These are phyloP conservation scores for Phytophthora foliorum DNA, from an alignment of 352 stramenopile species.

Conservation along the genomic window DNA sequence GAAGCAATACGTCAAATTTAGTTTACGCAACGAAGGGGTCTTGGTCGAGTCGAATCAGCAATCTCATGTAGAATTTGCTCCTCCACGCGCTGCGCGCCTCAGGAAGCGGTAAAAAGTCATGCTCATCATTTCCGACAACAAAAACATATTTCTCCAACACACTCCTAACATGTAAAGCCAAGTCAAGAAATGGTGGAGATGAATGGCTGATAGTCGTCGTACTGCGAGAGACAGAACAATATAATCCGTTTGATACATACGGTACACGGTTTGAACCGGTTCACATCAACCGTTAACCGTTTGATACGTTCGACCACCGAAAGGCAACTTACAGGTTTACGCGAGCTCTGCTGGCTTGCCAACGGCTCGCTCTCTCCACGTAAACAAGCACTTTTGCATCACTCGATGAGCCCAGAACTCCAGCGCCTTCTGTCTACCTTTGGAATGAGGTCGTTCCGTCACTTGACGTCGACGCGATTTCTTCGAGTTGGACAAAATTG, in stretches of 20 bases:
- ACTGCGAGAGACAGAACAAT: slow-evolving; percentile 28
- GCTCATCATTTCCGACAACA: slow-evolving; percentile 48
- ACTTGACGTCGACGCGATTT: background rate
- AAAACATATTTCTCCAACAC: background rate
- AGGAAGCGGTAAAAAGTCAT: slow-evolving; percentile 48
- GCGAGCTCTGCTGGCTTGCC: slow-evolving; percentile 6
- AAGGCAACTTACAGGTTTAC: slow-evolving; percentile 23
- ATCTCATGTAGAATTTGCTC: slow-evolving; percentile 65
- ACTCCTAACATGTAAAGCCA: background rate
- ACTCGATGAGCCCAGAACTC: slow-evolving; percentile 34
- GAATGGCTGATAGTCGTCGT: slow-evolving; percentile 3
- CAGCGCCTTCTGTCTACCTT: slow-evolving; percentile 13
- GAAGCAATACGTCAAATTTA: no score
- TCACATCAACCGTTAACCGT: slow-evolving; percentile 30
- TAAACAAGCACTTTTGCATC: slow-evolving; percentile 15
- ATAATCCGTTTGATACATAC: background rate
- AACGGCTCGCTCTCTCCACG: slow-evolving; percentile 12
- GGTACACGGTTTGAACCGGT: slow-evolving; percentile 27
- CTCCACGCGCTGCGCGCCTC: slow-evolving; percentile 47
- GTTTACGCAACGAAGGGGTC: no score
- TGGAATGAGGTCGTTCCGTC: background rate
- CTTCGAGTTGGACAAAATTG: slow-evolving; percentile 11
- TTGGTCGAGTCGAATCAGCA: slow-evolving; percentile 45
- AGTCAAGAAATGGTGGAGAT: background rate
- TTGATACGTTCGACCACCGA: slow-evolving; percentile 29